Evolutionary conservation across 176 grass and related monocot species (phyloP), one percentile per base, ranked within the genome.

Genomic region (Alloteropsis semialata): DNA sequence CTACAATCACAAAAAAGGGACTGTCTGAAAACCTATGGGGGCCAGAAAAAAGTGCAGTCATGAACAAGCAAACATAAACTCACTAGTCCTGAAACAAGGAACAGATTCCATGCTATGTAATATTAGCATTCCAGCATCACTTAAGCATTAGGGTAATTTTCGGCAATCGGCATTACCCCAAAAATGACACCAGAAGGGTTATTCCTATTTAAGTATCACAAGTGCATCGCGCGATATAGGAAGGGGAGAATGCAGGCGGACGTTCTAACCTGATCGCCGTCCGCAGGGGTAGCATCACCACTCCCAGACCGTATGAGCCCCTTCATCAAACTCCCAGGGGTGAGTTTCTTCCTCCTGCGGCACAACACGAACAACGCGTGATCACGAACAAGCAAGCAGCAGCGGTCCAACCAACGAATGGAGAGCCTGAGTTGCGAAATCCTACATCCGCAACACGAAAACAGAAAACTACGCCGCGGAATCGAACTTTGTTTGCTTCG

Each of bases 311-410:
- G 79, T 69, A 98, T 79, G 28, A 86, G 74, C 27, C 89, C 93
- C 88, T 98, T 98, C 96, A 93, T 91, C 91, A 98, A 92, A 77
- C 92, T 90, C 88, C 93, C 96, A 30, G 90, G 90, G 45, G 82
- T 93, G 55, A 98, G 78, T 78, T 95, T 98, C 86, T 85, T 79
- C 63, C 92, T 98, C 96, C 96, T 98, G 72, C 64, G 68, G 41
- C 14, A 41, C 62, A 61, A 51, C 30, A 54, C 48, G 61, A 45
- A 78, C 56, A 71, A 24, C 32, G 42, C 33, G 65, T 75, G 8
- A 65, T 5, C 21, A 74, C 78, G 55, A 44, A 33, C 44, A 38
- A 49, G 17, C 3, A 21, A 41, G 21, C 4, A 51, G 16, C 13
- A 67, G 36, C 60, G n/a, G 71, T 13, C 33, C 30, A 30, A 76